Evolutionary conservation across 331 rosid genomes (phyloP).

Genomic region (Erythrophleum ivorense): DNA sequence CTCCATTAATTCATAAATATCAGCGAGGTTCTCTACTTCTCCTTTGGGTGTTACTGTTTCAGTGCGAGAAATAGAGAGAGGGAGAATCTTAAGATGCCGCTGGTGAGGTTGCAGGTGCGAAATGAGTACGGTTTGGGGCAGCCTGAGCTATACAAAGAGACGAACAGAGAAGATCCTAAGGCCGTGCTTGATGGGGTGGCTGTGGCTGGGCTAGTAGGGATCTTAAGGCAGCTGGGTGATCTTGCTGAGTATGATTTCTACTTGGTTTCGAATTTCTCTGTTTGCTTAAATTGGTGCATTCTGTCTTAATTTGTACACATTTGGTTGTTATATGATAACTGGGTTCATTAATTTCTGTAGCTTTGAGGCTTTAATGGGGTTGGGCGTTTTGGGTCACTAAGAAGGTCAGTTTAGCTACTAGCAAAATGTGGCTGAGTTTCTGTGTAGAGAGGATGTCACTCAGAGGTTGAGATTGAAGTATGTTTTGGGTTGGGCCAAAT

Average conservation of each 20-base stretch:
- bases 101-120: conserved; percentile 78
- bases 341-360: conserved; percentile 39
- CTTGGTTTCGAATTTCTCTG: conserved; percentile 10
- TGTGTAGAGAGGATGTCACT: not conserved
- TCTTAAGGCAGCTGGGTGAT: conserved; percentile 96
- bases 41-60: conserved; percentile 19
- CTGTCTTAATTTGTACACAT: conserved; percentile 8
- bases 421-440: conserved; percentile 15
- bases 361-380: conserved; percentile 36
- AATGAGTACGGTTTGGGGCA: conserved; percentile 76
- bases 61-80: not conserved
- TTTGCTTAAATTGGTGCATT: conserved; percentile 19
- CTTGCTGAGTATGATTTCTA: conserved; percentile 85
- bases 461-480: conserved; percentile 32
- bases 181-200: conserved; percentile 89
- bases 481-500: conserved; percentile 41
- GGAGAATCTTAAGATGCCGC: conserved; percentile 83
- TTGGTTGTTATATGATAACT: conserved; percentile 33
- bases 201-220: conserved; percentile 98
- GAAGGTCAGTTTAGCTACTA: conserved; percentile 31
- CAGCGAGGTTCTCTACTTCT: not conserved
- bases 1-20: conserved; percentile 37
- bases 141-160: conserved; percentile 70
- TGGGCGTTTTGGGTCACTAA: conserved; percentile 29
- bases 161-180: conserved; percentile 84